phyloP scores from a whole-genome alignment of 345 rosid genomes.

The Eucalyptus sp. region DNA sequence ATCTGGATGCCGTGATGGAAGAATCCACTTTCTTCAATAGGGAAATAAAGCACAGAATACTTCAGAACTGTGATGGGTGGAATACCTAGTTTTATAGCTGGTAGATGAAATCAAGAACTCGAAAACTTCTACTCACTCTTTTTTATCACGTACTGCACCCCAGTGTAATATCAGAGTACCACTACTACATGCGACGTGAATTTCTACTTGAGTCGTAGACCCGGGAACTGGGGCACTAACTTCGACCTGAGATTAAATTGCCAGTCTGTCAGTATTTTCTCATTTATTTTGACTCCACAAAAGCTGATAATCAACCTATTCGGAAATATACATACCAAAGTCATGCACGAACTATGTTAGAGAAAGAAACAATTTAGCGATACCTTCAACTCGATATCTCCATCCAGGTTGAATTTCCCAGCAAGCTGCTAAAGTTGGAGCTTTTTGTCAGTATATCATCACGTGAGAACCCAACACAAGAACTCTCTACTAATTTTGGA shows the following conservation, averaged over 20 bases:
- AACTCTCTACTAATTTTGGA: not conserved
- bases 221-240: slow-evolving; percentile 31
- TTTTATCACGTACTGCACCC: slow-evolving; percentile 66
- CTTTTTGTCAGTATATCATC: not conserved
- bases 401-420: slow-evolving; percentile 70
- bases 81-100: not conserved
- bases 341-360: not conserved
- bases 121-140: slow-evolving; percentile 39
- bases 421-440: slow-evolving; percentile 34
- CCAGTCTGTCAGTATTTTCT: not conserved
- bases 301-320: not conserved
- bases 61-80: not conserved
- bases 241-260: slow-evolving; percentile 35
- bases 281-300: not conserved
- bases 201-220: slow-evolving; percentile 28
- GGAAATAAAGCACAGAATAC: not conserved
- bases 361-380: not conserved
- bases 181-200: slow-evolving; percentile 44
- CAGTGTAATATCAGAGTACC: slow-evolving; percentile 83
- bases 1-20: slow-evolving; percentile 70
- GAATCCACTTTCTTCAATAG: slow-evolving; percentile 65
- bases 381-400: slow-evolving; percentile 81
- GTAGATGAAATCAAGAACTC: not conserved
- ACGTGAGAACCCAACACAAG: not conserved
- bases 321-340: not conserved